These are phyloP conservation scores for Boletus rubroflammeus DNA, from an alignment of 768 basidiomycete species.

Conservation along the genomic window DNA sequence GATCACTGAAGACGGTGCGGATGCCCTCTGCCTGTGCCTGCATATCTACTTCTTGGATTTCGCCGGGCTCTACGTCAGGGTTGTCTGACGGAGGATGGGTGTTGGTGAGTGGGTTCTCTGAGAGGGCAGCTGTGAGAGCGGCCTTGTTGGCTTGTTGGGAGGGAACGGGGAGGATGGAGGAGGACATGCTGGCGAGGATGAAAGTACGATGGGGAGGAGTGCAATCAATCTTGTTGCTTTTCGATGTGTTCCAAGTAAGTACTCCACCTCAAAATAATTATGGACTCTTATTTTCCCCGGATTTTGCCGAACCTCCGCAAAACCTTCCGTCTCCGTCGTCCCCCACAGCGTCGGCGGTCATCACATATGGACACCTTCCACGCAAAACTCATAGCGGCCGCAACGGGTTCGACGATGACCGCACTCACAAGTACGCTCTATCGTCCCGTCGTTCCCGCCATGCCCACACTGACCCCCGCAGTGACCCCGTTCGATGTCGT, in stretches of 20 bases:
- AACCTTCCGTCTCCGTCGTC: neutral
- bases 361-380: conserved; percentile 67
- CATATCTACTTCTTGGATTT: conserved; percentile 87
- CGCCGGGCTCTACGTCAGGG: conserved; percentile 64
- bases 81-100: conserved; percentile 24
- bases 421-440: conserved; percentile 71
- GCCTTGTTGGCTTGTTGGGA: conserved; percentile 78
- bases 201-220: neutral
- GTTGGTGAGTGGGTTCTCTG: conserved; percentile 43
- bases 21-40: conserved; percentile 77
- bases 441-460: neutral
- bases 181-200: conserved; percentile 16
- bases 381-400: conserved; percentile 78
- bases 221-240: conserved; percentile 2
- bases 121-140: conserved; percentile 70
- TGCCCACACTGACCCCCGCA: conserved; percentile 32
- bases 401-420: conserved; percentile 75
- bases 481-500: conserved; percentile 99
- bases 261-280: neutral
- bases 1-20: conserved; percentile 91
- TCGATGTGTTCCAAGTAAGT: neutral
- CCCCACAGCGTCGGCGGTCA: neutral
- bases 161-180: conserved; percentile 53
- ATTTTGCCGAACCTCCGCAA: conserved; percentile 19
- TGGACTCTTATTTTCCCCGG: conserved; percentile 12